Evolutionary conservation across 352 stramenopile genomes (phyloP).

Genomic region (Lagenidium giganteum): DNA sequence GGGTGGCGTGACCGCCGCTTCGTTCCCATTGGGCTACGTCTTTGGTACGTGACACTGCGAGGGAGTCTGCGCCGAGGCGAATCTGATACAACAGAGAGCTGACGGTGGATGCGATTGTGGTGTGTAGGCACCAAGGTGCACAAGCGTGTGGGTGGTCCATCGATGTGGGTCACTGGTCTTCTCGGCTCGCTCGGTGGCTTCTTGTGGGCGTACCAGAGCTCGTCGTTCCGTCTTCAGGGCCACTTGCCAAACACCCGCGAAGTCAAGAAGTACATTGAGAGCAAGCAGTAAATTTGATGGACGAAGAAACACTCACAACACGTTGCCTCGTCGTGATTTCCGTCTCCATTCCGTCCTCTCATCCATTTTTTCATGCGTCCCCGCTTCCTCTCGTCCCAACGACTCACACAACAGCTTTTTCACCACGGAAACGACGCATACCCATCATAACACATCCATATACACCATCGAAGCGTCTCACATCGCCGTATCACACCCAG

Average conservation of each 20-base stretch:
- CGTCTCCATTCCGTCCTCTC: not conserved
- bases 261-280: slow-evolving; percentile 55
- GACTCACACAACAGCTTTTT: too few relatives aligned
- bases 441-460: too few relatives aligned
- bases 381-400: too few relatives aligned
- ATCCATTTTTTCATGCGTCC: slow-evolving; percentile 5
- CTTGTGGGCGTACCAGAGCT: slow-evolving; percentile 80
- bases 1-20: slow-evolving; percentile 48
- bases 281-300: slow-evolving; percentile 25
- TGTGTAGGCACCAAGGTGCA: slow-evolving; percentile 53
- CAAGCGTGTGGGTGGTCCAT: slow-evolving; percentile 52
- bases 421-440: too few relatives aligned
- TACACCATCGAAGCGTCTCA: too few relatives aligned
- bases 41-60: slow-evolving; percentile 46
- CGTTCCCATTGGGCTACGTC: slow-evolving; percentile 72
- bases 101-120: not conserved
- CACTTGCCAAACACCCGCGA: slow-evolving; percentile 56
- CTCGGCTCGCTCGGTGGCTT: slow-evolving; percentile 73
- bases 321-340: too few relatives aligned
- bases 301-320: too few relatives aligned
- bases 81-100: too few relatives aligned
- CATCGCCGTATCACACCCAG: too few relatives aligned
- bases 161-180: slow-evolving; percentile 72
- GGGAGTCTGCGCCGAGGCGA: too few relatives aligned
- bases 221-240: slow-evolving; percentile 72